Base-by-base conservation (phyloP, 805 yeast species). In the Lipomyces starkeyi region DNA sequence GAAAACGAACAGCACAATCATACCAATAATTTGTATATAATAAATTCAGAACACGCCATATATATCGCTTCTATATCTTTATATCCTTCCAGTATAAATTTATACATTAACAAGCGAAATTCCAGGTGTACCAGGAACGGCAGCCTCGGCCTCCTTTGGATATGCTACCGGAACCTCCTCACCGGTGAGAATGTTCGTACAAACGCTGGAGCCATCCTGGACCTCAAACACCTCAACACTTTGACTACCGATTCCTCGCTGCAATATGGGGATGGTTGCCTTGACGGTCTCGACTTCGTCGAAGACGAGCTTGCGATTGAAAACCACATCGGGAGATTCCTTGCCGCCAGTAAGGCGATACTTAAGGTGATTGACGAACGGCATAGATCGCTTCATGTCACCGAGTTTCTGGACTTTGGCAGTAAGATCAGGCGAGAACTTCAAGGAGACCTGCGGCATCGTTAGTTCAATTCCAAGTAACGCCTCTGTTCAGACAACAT, bases 361-460 rank as follows among this genome's bases (percentile, higher is more conserved):
- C 80, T 95, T 93, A 79, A 95, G 83, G 74, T 87, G 82, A 72
- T 94, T 88, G 70, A 95, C 93, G 79, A 93, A 94, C 68, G 98
- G 98, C 98, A 95, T 95, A 68, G 97, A 98, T 75, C 96, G 89
- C 86, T 95, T 95, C 91, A 93, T 91, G 76, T 95, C 98, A 17
- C 83, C 83, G 13, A 80, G 72, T 68, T 79, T 76, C 61, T 78
- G 75, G 34, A 81, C 83, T 63, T 76, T 74, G 69, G 76, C 75
- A 73, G 80, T 79, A 74, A 80, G 75, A 25, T 78, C 81, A 11
- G 78, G 78, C 34, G 78, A 71, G 74, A 79, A 76, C 34, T 77
- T 77, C 65, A 78, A 68, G 60, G 78, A 73, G 40, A 73, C 56
- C 49, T 43, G 20, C 20, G 49, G 22, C 22, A 43, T 43, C 49